phyloP scores from a whole-genome alignment of 768 basidiomycete species.

The Agrocybe praecox region DNA sequence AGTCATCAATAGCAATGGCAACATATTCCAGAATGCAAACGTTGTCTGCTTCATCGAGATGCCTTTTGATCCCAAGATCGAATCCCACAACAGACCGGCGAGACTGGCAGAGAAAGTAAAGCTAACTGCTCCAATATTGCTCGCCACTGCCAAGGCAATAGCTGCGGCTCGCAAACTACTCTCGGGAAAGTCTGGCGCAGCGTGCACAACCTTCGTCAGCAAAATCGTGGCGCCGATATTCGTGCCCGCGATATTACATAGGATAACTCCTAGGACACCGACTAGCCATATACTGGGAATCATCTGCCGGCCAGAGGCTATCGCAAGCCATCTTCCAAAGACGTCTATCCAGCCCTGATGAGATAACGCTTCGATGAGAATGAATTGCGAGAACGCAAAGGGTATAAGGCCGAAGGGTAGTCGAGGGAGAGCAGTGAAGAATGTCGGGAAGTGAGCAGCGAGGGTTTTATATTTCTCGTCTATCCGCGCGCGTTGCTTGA shows the following conservation, averaged over 20 bases:
- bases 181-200: conserved; percentile 34
- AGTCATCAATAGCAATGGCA: conserved; percentile 69
- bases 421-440: conserved; percentile 62
- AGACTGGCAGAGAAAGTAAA: conserved; percentile 88
- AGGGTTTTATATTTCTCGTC: conserved; percentile 13
- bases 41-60: conserved; percentile 57
- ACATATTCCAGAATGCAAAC: conserved; percentile 75
- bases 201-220: conserved; percentile 74
- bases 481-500: conserved; percentile 17
- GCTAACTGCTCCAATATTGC: conserved; percentile 90
- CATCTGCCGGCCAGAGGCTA: conserved; percentile 42
- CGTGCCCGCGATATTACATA: conserved; percentile 85
- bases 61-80: conserved; percentile 73
- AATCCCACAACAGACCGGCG: conserved; percentile 84
- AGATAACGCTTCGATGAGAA: conserved; percentile 84
- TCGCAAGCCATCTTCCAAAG: conserved; percentile 70
- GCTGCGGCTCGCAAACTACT: conserved; percentile 55
- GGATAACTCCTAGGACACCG: conserved; percentile 69
- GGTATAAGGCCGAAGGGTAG: conserved; percentile 84
- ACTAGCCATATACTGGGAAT: conserved; percentile 64
- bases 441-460: conserved; percentile 64
- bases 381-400: conserved; percentile 94
- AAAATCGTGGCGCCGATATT: conserved; percentile 94
- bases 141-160: conserved; percentile 80
- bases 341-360: conserved; percentile 87